Conservation (phyloP, 257 asterid genomes). For the Gentiana straminea region DNA sequence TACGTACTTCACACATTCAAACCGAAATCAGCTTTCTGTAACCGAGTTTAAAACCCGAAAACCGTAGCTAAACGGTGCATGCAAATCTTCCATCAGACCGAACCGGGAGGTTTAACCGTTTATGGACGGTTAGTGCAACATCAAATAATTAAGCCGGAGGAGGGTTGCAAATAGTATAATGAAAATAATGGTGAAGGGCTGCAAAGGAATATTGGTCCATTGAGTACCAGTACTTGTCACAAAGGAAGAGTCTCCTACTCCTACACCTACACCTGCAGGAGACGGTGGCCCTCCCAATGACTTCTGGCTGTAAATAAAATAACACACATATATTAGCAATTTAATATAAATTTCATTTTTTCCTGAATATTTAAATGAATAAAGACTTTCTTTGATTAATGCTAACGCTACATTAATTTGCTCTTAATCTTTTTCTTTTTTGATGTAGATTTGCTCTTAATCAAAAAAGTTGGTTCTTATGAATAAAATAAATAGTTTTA, state of each 20-base stretch:
- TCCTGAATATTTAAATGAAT: not conserved
- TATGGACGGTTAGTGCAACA: conserved; percentile 4
- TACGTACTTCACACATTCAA: not conserved
- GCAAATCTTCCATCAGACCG: not conserved
- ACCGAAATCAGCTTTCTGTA: not conserved
- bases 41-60: not conserved
- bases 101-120: not conserved
- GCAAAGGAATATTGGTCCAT: conserved; percentile 3
- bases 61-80: not conserved
- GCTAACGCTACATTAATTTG: conserved; percentile 4
- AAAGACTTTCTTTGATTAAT: not conserved
- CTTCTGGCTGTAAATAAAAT: conserved; percentile 35
- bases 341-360: no score
- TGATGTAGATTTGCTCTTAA: no score
- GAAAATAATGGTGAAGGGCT: conserved; percentile 1
- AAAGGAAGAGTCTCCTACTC: conserved; percentile 23
- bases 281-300: conserved; percentile 30
- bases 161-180: conserved; percentile 4
- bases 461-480: no score
- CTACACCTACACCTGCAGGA: not conserved
- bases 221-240: conserved; percentile 20
- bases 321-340: not conserved
- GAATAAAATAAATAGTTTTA: no score
- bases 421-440: no score
- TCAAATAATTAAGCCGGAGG: conserved; percentile 8